Base-by-base conservation (phyloP, 2,329 filamentous ascomycete species). In the Hymenoscyphus albidus region DNA sequence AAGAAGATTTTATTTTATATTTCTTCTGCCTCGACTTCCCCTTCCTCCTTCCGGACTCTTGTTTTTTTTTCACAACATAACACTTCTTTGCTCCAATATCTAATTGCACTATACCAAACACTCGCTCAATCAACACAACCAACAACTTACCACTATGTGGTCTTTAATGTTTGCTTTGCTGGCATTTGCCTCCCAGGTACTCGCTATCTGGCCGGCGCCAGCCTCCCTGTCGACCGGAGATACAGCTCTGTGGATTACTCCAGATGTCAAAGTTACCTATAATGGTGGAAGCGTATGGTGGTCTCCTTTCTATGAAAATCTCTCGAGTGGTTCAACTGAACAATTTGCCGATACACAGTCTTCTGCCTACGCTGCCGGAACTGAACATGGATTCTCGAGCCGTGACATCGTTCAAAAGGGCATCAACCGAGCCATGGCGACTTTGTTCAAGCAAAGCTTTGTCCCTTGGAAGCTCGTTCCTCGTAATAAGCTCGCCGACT, bases 381-480 rank as follows among this genome's bases (percentile, higher is more conserved):
- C 22, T 27, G n/a, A 61, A 18, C 40, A 39, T 6, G 62, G 38
- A 14, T 69, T 71, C 55, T 67, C 66, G 71, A 84, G 82, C 77
- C 78, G 79, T 70, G 78, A 83, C 18, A 80, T 88, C 32, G 83
- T 88, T 59, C 78, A 81, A 69, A 81, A 78, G 32, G 86, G 80
- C 38, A 78, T 88, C 22, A 80, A 81, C n/a, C 83, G 89, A 58
- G 82, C 88, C 10, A 79, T 88, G 68, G 76, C 82, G 31, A 84
- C 82, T 64, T 85, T 94, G 63, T 90, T 93, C 76, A 77, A 83
- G 32, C 79, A 88, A 65, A 86, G 85, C 70, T 87, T 93, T 67
- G 83, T 92, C 16, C 91, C 92, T 0, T 95, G 91, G 91, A 92
- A 88, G 78, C 84, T 95, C 63, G 83, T 89, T 68, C 81, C 84